Conservation (phyloP, 805 yeast species). For the Kuraishia ogatae region DNA sequence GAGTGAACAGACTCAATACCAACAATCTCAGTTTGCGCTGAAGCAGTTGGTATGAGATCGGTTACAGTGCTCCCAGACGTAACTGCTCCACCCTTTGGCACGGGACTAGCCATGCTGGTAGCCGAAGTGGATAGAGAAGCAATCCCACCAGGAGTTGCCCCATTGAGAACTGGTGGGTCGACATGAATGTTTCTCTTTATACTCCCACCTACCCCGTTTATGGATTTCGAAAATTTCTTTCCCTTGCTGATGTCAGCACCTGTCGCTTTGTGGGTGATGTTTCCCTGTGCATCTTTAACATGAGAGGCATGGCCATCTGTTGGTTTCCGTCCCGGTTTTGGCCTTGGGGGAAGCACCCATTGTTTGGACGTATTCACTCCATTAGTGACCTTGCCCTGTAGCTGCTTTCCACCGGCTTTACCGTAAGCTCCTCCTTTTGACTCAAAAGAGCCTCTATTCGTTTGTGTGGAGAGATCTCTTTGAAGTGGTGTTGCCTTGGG, state of each 20-base stretch:
- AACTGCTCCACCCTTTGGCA: background rate
- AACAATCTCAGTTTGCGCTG: background rate
- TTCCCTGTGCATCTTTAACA: background rate
- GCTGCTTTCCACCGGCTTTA: background rate
- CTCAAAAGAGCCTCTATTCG: conserved; percentile 17
- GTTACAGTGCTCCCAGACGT: background rate
- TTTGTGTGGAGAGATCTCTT: conserved; percentile 11
- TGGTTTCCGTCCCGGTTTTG: conserved; percentile 38
- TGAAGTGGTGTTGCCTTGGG: conserved; percentile 4
- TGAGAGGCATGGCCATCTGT: conserved; percentile 10
- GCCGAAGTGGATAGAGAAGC: background rate
- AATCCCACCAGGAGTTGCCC: background rate
- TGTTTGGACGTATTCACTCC: conserved; percentile 25
- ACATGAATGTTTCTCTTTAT: background rate
- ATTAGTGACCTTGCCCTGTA: conserved; percentile 20
- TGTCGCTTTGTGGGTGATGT: background rate
- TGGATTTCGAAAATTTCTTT: conserved; percentile 3
- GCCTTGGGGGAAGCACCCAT: conserved; percentile 53
- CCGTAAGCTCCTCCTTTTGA: conserved; percentile 2
- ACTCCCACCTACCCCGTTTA: conserved; percentile 2
- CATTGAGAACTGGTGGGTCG: background rate
- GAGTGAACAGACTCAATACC: conserved; percentile 17
- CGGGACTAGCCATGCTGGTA: too few species aligned
- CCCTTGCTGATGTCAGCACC: conserved; percentile 6
- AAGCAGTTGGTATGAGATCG: too few species aligned